Percentiles rank a stretch among this genome's conserved stretches.
phyloP scores from a whole-genome alignment of 2,329 filamentous ascomycete species.

The Arthrinium puccinioides region DNA sequence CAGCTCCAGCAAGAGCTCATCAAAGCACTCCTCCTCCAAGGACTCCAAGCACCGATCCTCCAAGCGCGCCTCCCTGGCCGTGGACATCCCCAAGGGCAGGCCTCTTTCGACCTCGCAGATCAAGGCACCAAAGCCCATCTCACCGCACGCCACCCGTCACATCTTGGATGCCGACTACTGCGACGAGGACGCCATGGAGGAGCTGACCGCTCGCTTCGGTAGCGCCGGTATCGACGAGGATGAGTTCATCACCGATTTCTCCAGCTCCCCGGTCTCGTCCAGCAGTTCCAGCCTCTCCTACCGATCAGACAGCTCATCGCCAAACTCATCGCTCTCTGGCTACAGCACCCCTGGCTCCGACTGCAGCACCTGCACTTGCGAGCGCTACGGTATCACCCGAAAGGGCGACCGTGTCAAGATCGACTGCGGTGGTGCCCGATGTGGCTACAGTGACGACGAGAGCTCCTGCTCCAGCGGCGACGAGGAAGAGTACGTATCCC shows the following conservation, averaged over 20 bases:
- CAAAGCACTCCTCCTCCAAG: conserved; percentile 30
- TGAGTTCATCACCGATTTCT: conserved; percentile 48
- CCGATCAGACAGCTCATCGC: conserved; percentile 65
- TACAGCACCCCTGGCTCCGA: conserved; percentile 75
- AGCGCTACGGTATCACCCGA: conserved; percentile 94
- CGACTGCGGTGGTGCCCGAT: conserved; percentile 85
- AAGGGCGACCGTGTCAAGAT: conserved; percentile 90
- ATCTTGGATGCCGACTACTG: conserved; percentile 78
- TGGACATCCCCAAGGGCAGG: conserved; percentile 80
- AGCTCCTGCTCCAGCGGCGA: conserved; percentile 62
- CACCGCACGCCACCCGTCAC: conserved; percentile 79
- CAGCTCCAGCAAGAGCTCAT: conserved; percentile 35
- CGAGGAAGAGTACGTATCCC: conserved; percentile 49
- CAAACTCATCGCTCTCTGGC: conserved; percentile 65
- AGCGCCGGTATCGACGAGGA: conserved; percentile 51
- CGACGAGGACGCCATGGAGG: conserved; percentile 65
- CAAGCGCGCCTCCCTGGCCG: conserved; percentile 41
- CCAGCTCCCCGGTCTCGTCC: conserved; percentile 56
- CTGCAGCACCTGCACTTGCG: conserved; percentile 78
- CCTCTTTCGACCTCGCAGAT: conserved; percentile 85
- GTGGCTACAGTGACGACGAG: conserved; percentile 70
- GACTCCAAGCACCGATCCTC: conserved; percentile 39
- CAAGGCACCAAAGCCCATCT: conserved; percentile 80
- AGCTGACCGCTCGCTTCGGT: conserved; percentile 70
- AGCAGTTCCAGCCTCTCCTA: conserved; percentile 63